Conservation (phyloP, 2,329 filamentous ascomycete species). For the Ceratocystis harringtonii region DNA sequence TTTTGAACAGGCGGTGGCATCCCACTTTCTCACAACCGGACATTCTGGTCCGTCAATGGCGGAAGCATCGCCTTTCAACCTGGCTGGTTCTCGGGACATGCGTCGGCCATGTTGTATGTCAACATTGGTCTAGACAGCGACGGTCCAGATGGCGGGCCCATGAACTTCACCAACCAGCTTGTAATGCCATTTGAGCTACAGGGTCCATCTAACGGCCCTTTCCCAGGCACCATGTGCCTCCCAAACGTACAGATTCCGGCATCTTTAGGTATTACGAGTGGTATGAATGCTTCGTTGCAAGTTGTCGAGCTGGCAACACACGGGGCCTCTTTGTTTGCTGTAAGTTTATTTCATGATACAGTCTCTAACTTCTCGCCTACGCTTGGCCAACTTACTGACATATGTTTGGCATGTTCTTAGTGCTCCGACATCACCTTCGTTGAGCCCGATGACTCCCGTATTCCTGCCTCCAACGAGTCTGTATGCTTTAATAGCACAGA, state of each 20-base stretch:
- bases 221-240: conserved; percentile 63
- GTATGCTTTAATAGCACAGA: conserved; percentile 66
- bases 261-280: conserved; percentile 44
- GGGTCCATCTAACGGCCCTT: conserved; percentile 57
- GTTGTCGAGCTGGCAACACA: conserved; percentile 60
- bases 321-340: conserved; percentile 58
- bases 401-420: conserved; percentile 28
- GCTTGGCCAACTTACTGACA: not conserved
- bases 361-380: not conserved
- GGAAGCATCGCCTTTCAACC: conserved; percentile 67
- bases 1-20: conserved; percentile 55
- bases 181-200: conserved; percentile 57
- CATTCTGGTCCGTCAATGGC: conserved; percentile 63
- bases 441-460: conserved; percentile 36
- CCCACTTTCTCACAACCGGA: conserved; percentile 55
- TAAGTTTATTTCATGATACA: conserved; percentile 28
- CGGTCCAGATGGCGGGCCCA: conserved; percentile 28
- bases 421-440: conserved; percentile 74
- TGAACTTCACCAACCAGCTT: conserved; percentile 47
- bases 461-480: conserved; percentile 29
- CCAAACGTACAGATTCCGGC: conserved; percentile 60
- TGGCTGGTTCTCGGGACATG: conserved; percentile 74
- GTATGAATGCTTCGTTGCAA: conserved; percentile 69
- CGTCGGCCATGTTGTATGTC: conserved; percentile 62
- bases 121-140: conserved; percentile 62